Conservation (phyloP, 208 protist species). For the Porcisia hertigi region DNA sequence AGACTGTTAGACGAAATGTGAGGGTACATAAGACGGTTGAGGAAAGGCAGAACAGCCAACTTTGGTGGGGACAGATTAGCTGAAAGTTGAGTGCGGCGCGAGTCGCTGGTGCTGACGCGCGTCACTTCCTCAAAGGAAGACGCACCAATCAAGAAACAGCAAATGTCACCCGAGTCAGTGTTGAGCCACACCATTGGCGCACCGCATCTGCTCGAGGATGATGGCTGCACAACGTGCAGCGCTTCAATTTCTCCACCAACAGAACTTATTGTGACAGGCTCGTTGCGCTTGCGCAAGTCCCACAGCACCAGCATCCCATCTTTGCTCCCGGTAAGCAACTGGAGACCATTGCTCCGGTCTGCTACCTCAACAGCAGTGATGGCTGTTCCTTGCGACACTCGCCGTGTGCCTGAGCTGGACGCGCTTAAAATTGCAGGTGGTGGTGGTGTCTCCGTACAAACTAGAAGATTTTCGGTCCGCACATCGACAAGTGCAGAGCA, state of each 20-base stretch:
- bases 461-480: constrained; percentile 9
- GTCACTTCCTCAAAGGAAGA: constrained; percentile 25
- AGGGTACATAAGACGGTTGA: constrained; percentile 41
- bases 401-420: background rate
- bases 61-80: constrained; percentile 41
- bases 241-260: constrained; percentile 18
- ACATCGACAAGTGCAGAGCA: constrained; percentile 45
- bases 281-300: constrained; percentile 48
- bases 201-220: constrained; percentile 10
- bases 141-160: constrained; percentile 23
- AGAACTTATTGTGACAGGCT: constrained; percentile 26
- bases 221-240: background rate
- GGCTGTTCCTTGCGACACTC: background rate
- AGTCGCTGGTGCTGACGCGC: constrained; percentile 28
- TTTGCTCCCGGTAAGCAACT: constrained; percentile 51
- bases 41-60: constrained; percentile 27
- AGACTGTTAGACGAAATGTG: constrained; percentile 43
- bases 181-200: constrained; percentile 36
- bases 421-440: constrained; percentile 13
- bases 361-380: constrained; percentile 14
- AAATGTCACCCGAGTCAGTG: constrained; percentile 26
- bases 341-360: constrained; percentile 13
- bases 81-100: constrained; percentile 24
- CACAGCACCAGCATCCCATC: constrained; percentile 55
- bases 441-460: constrained; percentile 17